Evolutionary conservation across 1,284 basidiomycete genomes (phyloP).

Genomic region (Agroathelia rolfsii): DNA sequence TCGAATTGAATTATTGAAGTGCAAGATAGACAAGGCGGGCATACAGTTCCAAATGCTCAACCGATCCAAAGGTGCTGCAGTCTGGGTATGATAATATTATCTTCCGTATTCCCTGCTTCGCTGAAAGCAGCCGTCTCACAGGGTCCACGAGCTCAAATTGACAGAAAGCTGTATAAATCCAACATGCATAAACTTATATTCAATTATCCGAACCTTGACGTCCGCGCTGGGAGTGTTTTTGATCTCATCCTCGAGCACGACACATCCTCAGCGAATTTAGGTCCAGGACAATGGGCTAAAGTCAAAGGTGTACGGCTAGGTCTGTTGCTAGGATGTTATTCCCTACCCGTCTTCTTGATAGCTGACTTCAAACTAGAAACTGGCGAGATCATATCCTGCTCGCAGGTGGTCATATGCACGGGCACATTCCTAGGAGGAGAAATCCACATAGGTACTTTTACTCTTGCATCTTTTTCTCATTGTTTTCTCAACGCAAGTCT

Average conservation of each 20-base stretch:
- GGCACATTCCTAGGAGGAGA: slow-evolving; percentile 86
- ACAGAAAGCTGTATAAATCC: slow-evolving; percentile 72
- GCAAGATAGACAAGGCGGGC: slow-evolving; percentile 63
- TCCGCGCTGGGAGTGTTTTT: slow-evolving; percentile 69
- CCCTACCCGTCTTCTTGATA: no score
- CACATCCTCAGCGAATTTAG: slow-evolving; percentile 18
- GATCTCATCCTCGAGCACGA: slow-evolving; percentile 63
- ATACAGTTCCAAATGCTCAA: slow-evolving; percentile 85
- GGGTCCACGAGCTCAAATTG: slow-evolving; percentile 85
- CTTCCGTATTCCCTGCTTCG: no score
- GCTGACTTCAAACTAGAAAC: no score
- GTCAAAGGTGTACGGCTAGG: slow-evolving; percentile 66
- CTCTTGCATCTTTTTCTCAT: neutral
- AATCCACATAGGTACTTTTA: slow-evolving; percentile 84
- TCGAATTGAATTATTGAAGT: slow-evolving; percentile 1
- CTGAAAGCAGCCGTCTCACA: no score
- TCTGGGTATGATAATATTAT: slow-evolving; percentile 50
- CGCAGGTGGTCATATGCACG: slow-evolving; percentile 79
- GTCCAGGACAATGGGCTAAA: slow-evolving; percentile 33
- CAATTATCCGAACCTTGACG: slow-evolving; percentile 57
- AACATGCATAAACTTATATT: slow-evolving; percentile 68
- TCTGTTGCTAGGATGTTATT: slow-evolving; percentile 21
- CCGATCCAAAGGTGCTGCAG: slow-evolving; percentile 77
- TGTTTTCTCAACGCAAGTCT: slow-evolving; percentile 5
- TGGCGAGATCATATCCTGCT: slow-evolving; percentile 70